Evolutionary conservation across 2,329 filamentous ascomycete genomes (phyloP), one percentile per base, ranked within the genome.

Genomic region (Colletotrichum falcatum): DNA sequence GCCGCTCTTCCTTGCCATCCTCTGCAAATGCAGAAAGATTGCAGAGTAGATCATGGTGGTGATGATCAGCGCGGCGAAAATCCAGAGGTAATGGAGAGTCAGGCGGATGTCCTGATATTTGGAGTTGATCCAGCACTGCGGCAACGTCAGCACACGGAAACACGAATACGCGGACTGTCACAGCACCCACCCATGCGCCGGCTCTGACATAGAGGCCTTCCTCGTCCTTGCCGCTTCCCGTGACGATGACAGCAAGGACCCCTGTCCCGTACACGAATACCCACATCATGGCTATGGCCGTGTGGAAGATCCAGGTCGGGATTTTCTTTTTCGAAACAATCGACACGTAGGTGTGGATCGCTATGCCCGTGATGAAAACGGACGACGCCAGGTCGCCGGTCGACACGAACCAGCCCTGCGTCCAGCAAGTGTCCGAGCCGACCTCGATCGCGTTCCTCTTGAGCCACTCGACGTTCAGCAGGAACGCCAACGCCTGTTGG

Each of bases 401-500:
- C 5, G 89, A 91, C 3, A 93, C 82, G 58, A 93, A 88, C 79
- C 90, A 90, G n/a, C 90, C 91, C 78, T 94, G 91, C 0, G 85
- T 85, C 75, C 82, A 87, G 79, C 91, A 93, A 7, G 86, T 82
- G 1, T 82, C 74, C 0, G 85, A 86, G 2, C 84, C 83, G 1
- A 90, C 87, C 1, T 84, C 75, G 20, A 93, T 85, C 0, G 81
- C 83, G 76, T 91, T 83, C 18, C 81, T 77, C 1, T 79, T 77
- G 6, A 92, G 81, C 86, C 90, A 91, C 44, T 86, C 81, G 5
- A 86, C 84, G 71, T 90, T 92, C 59, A 92, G 81, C 53, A 91
- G 75, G 76, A 92, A 93, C 5, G 89, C 88, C 0, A 88, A 77
- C 9, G 88, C 85, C 75, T 93, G 91, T 75, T 91, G 88, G 65